Percentiles rank a stretch among this genome's conserved stretches.
These are phyloP conservation scores for Galium porrigens DNA, from an alignment of 305 asterid genomes.

Conservation along the genomic window DNA sequence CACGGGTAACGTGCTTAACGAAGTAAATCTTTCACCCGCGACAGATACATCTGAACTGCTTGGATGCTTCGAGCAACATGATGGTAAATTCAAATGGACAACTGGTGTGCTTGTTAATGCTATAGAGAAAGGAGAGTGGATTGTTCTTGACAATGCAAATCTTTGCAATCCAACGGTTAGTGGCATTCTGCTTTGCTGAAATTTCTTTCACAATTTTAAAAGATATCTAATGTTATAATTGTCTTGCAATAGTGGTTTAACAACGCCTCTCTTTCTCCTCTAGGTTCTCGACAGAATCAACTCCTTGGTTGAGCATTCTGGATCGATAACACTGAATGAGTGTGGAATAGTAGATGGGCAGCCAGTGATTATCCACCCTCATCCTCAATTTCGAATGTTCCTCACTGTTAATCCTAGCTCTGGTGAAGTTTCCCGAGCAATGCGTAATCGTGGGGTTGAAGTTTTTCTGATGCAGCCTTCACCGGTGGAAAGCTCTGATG, in stretches of 20 bases:
- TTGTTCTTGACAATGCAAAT: constrained; percentile 88
- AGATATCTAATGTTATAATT: constrained; percentile 2
- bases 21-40: constrained; percentile 80
- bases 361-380: constrained; percentile 77
- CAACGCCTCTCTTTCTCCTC: constrained; percentile 17
- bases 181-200: constrained; percentile 15
- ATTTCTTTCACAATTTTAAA: not conserved
- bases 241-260: not conserved
- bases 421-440: constrained; percentile 98
- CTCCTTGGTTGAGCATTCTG: constrained; percentile 96
- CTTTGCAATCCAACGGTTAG: constrained; percentile 97
- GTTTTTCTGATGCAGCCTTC: constrained; percentile 63
- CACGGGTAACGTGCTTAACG: constrained; percentile 76
- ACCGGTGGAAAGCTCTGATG: constrained; percentile 24
- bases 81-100: constrained; percentile 88
- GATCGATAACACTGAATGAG: constrained; percentile 83
- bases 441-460: constrained; percentile 97
- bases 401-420: constrained; percentile 74
- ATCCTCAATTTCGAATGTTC: constrained; percentile 84
- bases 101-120: constrained; percentile 80
- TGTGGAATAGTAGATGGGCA: constrained; percentile 85
- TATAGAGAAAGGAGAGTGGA: constrained; percentile 96
- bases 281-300: constrained; percentile 98
- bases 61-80: constrained; percentile 95
- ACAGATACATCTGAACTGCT: constrained; percentile 91